These are phyloP conservation scores for Suillus clintonianus DNA, from an alignment of 768 basidiomycete genomes.

Conservation along the genomic window DNA sequence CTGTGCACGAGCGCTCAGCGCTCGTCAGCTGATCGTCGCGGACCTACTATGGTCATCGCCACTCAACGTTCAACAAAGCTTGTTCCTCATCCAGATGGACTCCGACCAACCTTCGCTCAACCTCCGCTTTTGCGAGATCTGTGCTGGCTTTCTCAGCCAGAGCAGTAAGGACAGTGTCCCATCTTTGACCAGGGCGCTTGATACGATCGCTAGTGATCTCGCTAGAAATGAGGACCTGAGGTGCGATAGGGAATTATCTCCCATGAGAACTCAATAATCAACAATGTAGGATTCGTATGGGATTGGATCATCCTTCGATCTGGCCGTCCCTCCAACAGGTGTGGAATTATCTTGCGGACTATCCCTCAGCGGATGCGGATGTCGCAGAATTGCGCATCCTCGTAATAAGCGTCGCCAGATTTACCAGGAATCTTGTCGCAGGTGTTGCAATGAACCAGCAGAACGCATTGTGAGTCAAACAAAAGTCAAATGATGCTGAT, in stretches of 20 bases:
- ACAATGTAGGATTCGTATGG: conserved; percentile 35
- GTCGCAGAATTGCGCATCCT: conserved; percentile 39
- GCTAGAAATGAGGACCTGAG: conserved; percentile 44
- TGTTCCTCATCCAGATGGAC: conserved; percentile 3
- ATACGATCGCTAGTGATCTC: conserved; percentile 52
- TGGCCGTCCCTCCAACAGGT: conserved; percentile 57
- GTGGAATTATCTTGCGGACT: conserved; percentile 45
- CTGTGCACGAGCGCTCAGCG: neutral
- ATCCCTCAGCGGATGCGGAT: conserved; percentile 37
- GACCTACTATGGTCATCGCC: neutral
- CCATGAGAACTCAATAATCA: neutral
- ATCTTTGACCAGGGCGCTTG: conserved; percentile 41
- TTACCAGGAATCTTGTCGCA: conserved; percentile 85
- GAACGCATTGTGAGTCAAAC: conserved; percentile 63
- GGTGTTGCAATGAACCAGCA: conserved; percentile 72
- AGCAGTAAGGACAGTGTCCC: conserved; percentile 19
- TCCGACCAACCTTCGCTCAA: conserved; percentile 15
- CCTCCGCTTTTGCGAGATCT: conserved; percentile 43
- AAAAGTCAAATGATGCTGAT: neutral
- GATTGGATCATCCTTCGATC: conserved; percentile 42
- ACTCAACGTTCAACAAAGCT: neutral
- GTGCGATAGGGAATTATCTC: conserved; percentile 13
- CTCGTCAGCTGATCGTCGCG: conserved; percentile 2
- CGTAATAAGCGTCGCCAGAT: conserved; percentile 61
- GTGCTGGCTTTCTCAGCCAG: conserved; percentile 40